These are phyloP conservation scores for Pichia sp. DNA, from an alignment of 1,139 yeast species.

Conservation along the genomic window DNA sequence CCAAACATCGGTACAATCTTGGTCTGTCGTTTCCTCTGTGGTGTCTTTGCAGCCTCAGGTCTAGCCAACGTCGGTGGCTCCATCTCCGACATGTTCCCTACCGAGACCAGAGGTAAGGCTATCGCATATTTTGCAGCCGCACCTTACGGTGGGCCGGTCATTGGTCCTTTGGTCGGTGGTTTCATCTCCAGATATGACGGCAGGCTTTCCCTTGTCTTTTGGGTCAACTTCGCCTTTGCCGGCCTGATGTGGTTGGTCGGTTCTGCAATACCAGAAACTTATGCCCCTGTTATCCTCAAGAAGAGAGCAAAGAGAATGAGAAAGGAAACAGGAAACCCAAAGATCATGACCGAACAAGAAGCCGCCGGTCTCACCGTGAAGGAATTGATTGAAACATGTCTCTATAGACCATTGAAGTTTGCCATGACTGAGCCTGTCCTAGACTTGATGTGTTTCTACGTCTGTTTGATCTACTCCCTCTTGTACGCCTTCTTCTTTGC, in stretches of 20 bases:
- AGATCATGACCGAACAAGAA: constrained; percentile 91
- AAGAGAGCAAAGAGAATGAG: constrained; percentile 65
- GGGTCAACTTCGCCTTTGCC: constrained; percentile 92
- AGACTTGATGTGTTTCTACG: constrained; percentile 77
- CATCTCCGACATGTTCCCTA: constrained; percentile 78
- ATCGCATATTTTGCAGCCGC: constrained; percentile 89
- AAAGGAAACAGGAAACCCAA: constrained; percentile 72
- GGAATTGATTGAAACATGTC: constrained; percentile 63
- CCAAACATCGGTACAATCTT: constrained; percentile 78
- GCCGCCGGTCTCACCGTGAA: constrained; percentile 63
- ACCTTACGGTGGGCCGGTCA: constrained; percentile 88
- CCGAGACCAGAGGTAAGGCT: constrained; percentile 79
- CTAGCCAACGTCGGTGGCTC: constrained; percentile 87
- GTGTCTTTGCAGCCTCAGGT: constrained; percentile 82
- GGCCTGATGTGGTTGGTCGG: constrained; percentile 74
- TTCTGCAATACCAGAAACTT: constrained; percentile 75
- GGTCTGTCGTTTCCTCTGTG: constrained; percentile 79
- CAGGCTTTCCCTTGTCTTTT: constrained; percentile 66
- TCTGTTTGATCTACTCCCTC: constrained; percentile 80
- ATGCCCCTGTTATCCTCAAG: constrained; percentile 82
- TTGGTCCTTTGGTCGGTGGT: constrained; percentile 89
- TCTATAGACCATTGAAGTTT: constrained; percentile 72
- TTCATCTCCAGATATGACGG: constrained; percentile 69
- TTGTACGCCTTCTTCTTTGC: constrained; percentile 93
- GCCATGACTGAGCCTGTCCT: constrained; percentile 77